A percentile compares a stretch with the other conserved stretches of the same genome.
Evolutionary conservation across 2,329 filamentous ascomycete species (phyloP).

Genomic region (Chalaropsis ovoidea): DNA sequence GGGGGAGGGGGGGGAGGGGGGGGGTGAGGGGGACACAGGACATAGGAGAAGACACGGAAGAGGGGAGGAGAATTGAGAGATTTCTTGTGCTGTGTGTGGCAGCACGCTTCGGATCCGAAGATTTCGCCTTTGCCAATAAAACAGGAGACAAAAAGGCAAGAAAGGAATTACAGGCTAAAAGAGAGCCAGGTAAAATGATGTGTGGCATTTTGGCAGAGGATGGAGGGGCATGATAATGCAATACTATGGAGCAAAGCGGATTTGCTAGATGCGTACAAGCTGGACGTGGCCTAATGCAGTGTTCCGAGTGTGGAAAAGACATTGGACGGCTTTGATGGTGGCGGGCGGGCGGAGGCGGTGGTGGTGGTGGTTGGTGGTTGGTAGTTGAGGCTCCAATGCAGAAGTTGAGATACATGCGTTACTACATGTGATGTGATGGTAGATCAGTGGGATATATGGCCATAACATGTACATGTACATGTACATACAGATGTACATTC

Average conservation of each 20-base stretch:
- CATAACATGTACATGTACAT: neutral
- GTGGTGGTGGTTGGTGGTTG: neutral
- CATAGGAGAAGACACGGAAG: neutral
- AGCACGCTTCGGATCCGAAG: neutral
- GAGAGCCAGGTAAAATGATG: neutral
- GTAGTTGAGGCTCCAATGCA: neutral
- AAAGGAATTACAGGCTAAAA: neutral
- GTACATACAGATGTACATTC: constrained; percentile 4
- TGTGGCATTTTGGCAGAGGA: neutral
- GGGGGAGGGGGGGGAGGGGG: neutral
- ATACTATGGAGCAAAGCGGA: neutral
- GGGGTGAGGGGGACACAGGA: too few relatives aligned
- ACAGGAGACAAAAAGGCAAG: neutral
- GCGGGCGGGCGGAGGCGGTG: too few relatives aligned
- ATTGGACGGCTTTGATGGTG: neutral
- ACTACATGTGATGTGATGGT: too few relatives aligned
- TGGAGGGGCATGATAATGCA: constrained; percentile 1
- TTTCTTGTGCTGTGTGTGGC: neutral
- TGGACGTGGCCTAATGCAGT: constrained; percentile 8
- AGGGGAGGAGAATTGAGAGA: neutral
- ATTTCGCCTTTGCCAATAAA: neutral
- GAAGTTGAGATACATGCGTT: neutral
- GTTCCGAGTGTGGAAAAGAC: constrained; percentile 9
- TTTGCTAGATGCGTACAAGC: neutral
- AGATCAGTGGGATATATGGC: neutral